Percentiles rank a stretch among this genome's conserved stretches.
Evolutionary conservation across 768 basidiomycete species (phyloP).

Genomic region (Hygrocybe punicea): DNA sequence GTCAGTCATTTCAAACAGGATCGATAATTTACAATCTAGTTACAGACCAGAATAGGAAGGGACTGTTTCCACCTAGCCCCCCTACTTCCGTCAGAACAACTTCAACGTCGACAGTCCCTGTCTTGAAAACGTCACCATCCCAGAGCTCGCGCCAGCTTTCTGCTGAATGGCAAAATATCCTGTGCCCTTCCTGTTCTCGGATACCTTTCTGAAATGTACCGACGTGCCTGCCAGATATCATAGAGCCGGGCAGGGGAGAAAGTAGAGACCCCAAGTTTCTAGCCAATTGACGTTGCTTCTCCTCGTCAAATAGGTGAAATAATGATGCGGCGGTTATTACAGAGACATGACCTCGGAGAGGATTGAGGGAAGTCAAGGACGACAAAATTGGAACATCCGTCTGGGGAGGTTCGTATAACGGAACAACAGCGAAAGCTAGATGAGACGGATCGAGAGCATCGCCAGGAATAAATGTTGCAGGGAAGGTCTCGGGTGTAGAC

Average conservation of each 20-base stretch:
- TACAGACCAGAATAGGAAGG: too few relatives aligned
- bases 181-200: neutral
- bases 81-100: too few relatives aligned
- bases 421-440: slow-evolving; percentile 34
- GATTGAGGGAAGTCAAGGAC: slow-evolving; percentile 40
- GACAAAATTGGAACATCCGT: slow-evolving; percentile 25
- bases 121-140: slow-evolving; percentile 34
- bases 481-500: slow-evolving; percentile 49
- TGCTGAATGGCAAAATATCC: slow-evolving; percentile 37
- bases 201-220: slow-evolving; percentile 33
- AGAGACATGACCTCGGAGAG: slow-evolving; percentile 45
- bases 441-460: slow-evolving; percentile 49
- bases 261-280: slow-evolving; percentile 41
- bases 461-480: slow-evolving; percentile 53
- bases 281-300: slow-evolving; percentile 41
- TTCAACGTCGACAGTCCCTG: slow-evolving; percentile 34
- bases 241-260: slow-evolving; percentile 41
- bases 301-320: slow-evolving; percentile 51
- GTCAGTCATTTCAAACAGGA: too few relatives aligned
- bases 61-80: too few relatives aligned
- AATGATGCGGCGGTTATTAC: slow-evolving; percentile 49
- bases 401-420: slow-evolving; percentile 23
- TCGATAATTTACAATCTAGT: too few relatives aligned
- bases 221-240: slow-evolving; percentile 45
- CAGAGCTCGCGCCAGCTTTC: slow-evolving; percentile 38